These are phyloP conservation scores for Zygosaccharomyces bailii DNA, from an alignment of 805 yeast species.

Conservation along the genomic window DNA sequence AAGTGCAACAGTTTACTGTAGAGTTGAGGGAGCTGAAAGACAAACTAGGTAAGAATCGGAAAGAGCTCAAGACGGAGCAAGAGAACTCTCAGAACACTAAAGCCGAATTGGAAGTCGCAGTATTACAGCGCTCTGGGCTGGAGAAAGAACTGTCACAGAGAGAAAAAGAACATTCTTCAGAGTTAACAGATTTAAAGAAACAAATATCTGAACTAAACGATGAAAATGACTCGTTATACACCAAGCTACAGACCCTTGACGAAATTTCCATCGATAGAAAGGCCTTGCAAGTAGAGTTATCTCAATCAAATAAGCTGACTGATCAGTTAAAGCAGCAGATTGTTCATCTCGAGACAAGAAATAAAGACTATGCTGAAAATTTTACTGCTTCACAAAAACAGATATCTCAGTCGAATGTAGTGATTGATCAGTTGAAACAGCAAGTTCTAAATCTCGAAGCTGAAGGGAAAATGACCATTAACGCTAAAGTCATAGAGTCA, in stretches of 20 bases:
- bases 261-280: constrained; percentile 50
- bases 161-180: constrained; percentile 39
- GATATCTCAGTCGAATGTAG: constrained; percentile 36
- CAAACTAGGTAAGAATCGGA: constrained; percentile 39
- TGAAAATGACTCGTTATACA: constrained; percentile 59
- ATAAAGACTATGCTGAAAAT: constrained; percentile 1
- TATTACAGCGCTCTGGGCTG: constrained; percentile 40
- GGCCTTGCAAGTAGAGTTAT: constrained; percentile 59
- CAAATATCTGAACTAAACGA: constrained; percentile 61
- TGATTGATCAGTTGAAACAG: constrained; percentile 55
- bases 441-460: constrained; percentile 28
- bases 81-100: constrained; percentile 18
- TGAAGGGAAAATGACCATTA: not conserved
- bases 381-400: too few relatives aligned
- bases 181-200: constrained; percentile 46
- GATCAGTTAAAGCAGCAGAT: constrained; percentile 49
- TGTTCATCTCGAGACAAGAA: constrained; percentile 21
- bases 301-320: constrained; percentile 61
- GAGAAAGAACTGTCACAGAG: constrained; percentile 39
- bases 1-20: constrained; percentile 38
- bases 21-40: constrained; percentile 42
- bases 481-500: not conserved
- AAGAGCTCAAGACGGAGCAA: constrained; percentile 35
- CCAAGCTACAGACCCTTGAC: constrained; percentile 35
- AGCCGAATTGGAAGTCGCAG: constrained; percentile 48